Base-by-base conservation (phyloP, 768 basidiomycete genomes). In the Xanthoconium purpureum region DNA sequence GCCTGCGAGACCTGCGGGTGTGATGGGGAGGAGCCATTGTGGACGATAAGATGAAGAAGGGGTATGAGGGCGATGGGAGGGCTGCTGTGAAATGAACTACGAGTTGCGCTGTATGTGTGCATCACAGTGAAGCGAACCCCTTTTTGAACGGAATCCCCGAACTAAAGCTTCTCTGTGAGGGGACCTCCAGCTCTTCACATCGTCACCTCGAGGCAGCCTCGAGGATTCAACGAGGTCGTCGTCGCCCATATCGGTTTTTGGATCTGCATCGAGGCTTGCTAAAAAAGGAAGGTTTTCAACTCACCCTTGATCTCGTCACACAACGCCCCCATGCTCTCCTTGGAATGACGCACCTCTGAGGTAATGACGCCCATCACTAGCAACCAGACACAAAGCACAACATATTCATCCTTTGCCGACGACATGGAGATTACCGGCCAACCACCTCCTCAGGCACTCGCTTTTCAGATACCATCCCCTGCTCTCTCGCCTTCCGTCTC, bases 401-500 rank as follows among this genome's bases (percentile, higher is more conserved):
- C 35, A 47, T 18, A 28, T 52, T 58, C 49, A 33, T 18, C 57
- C 0, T 44, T 63, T 58, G 59, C 53, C 54, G 54, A 47, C 32
- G 51, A 37, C 58, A 58, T 49, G 39, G 40, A 44, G 20, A 44
- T n/a, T 47, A 51, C 48, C 44, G 46, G 33, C 14, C 38, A 42
- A 17, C 13, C 32, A 33, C 53, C 38, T 24, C 7, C n/a, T 17
- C 35, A 53, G 43, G 52, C 35, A 56, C 43, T 12, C 15, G 14
- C 43, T 54, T 37, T 36, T 17, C 38, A 32, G 44, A 15, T 29
- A 29, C 14, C 30, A 11, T 10, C 30, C 11, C 24, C 33, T 54
- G 17, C 7, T 56, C 63, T 55, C 78, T 80, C 43, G 66, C 75
- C 72, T 82, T 82, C 58, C 88, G 78, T 46, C 87, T 75, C 71